phyloP scores from a whole-genome alignment of 371 early-diverging fungal species.

The Catenaria anguillulae region DNA sequence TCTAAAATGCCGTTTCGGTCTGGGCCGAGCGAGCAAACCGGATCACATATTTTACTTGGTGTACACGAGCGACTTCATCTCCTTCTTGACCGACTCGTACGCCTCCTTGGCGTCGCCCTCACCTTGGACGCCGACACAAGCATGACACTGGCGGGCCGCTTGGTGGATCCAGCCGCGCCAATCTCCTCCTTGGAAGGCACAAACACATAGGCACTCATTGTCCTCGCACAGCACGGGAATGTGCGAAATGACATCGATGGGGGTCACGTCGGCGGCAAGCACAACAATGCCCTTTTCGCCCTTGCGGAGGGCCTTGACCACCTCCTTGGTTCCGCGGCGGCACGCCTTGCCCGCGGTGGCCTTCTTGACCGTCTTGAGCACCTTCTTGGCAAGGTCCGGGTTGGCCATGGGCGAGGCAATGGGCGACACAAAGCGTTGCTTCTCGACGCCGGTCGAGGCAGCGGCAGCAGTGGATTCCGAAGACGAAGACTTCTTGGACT shows the following conservation, averaged over 20 bases:
- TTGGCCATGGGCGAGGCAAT: slow-evolving; percentile 89
- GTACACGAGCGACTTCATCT: slow-evolving; percentile 39
- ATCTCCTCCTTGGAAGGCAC: slow-evolving; percentile 87
- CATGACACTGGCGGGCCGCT: slow-evolving; percentile 83
- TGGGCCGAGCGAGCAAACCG: too few species aligned
- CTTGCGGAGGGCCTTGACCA: slow-evolving; percentile 87
- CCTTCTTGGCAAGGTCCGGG: slow-evolving; percentile 79
- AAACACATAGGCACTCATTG: slow-evolving; percentile 82
- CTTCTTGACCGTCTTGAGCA: slow-evolving; percentile 79
- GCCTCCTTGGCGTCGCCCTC: slow-evolving; percentile 39
- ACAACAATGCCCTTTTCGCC: slow-evolving; percentile 88
- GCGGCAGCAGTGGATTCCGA: slow-evolving; percentile 12
- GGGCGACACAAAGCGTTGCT: slow-evolving; percentile 35
- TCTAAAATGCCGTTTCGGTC: too few species aligned
- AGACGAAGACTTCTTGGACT: slow-evolving; percentile 9
- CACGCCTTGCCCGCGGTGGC: slow-evolving; percentile 80
- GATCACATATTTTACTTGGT: too few species aligned
- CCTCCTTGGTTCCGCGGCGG: slow-evolving; percentile 95
- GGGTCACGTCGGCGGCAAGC: slow-evolving; percentile 92
- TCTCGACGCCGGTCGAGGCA: slow-evolving; percentile 12
- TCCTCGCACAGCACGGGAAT: slow-evolving; percentile 97
- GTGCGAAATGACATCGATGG: slow-evolving; percentile 95
- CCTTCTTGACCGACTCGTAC: slow-evolving; percentile 64
- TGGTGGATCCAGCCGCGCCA: slow-evolving; percentile 77
- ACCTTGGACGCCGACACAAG: slow-evolving; percentile 66